Conservation (phyloP, 139 green algal species). For the Limnomonas spitsbergensis region DNA sequence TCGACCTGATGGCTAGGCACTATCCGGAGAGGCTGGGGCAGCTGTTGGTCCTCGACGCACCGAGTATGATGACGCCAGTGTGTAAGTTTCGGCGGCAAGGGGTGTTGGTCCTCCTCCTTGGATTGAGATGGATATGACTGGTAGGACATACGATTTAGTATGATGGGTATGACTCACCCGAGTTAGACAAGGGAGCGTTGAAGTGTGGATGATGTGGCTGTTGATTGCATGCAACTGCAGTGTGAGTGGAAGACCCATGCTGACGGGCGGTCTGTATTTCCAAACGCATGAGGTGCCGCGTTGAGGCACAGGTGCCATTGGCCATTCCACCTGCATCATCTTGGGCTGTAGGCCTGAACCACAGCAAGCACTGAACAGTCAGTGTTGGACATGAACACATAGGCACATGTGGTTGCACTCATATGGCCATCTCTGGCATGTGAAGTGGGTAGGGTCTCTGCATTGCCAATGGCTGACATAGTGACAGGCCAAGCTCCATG, state of each 20-base stretch:
- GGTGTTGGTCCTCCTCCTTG: too few relatives aligned
- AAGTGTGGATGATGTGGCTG: not conserved
- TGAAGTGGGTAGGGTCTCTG: not conserved
- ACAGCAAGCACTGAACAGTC: too few relatives aligned
- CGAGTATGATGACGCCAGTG: slow-evolving; percentile 30
- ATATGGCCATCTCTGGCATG: too few relatives aligned
- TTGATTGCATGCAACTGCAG: not conserved
- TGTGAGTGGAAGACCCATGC: too few relatives aligned
- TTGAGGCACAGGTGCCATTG: too few relatives aligned
- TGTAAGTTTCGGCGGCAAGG: not conserved
- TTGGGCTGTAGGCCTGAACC: too few relatives aligned
- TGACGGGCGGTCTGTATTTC: too few relatives aligned
- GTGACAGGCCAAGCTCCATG: not conserved
- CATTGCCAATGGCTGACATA: not conserved
- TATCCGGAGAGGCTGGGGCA: slow-evolving; percentile 75
- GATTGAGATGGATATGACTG: too few relatives aligned
- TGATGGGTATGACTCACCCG: not conserved
- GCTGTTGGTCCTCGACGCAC: slow-evolving; percentile 68
- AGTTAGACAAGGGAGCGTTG: not conserved
- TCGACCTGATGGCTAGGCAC: slow-evolving; percentile 61
- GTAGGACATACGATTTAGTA: not conserved
- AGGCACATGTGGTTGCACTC: too few relatives aligned
- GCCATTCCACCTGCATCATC: too few relatives aligned
- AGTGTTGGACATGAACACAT: too few relatives aligned
- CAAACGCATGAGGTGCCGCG: too few relatives aligned